Evolutionary conservation across 176 grass and related monocot genomes (phyloP), one percentile per base, ranked within the genome.

Genomic region (Hordeum marinum): DNA sequence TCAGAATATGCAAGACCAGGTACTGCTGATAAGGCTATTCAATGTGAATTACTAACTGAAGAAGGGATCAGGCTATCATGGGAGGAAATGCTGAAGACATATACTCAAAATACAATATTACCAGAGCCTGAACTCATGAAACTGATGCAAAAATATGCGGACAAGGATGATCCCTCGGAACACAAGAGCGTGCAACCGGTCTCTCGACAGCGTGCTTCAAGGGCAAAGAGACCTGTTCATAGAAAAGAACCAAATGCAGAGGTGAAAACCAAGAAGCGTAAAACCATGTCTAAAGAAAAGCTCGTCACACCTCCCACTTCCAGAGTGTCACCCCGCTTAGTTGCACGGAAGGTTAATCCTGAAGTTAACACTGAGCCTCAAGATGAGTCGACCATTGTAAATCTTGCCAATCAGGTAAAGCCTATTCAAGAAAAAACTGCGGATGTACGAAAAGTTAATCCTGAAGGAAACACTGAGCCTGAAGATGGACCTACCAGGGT

Each of bases 11-110:
- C 80, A 74, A 85, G 63, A 35, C 90, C 80, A 73, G 18, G 76
- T 71, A 86, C 87, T 5, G 90, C 80, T 5, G 87, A 92, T 80
- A 86, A 92, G 75, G 84, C 25, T 76, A 87, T 87, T 87, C 89
- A 91, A 24, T 89, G 82, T 39, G 87, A 89, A 68, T 35, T 88
- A 82, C 76, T 88, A 74, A 91, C 82, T 80, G 85, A 82, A 48
- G 86, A 85, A 82, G 64, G 86, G 77, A 70, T 72, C 65, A 75
- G 58, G 67, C 26, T 78, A 27, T 80, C 76, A 0, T 74, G 27
- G 64, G 90, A 78, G 11, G 80, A 86, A 76, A 61, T 68, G 20
- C 42, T 72, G 48, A 45, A 57, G 72, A 36, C 55, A 36, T 50
- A 37, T 46, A 69, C 23, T 80, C 61, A 68, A 79, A 46, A 83